Evolutionary conservation across 371 early-diverging fungal species (phyloP), one percentile per base, ranked within the genome.

Genomic region (Mortierella sp.): DNA sequence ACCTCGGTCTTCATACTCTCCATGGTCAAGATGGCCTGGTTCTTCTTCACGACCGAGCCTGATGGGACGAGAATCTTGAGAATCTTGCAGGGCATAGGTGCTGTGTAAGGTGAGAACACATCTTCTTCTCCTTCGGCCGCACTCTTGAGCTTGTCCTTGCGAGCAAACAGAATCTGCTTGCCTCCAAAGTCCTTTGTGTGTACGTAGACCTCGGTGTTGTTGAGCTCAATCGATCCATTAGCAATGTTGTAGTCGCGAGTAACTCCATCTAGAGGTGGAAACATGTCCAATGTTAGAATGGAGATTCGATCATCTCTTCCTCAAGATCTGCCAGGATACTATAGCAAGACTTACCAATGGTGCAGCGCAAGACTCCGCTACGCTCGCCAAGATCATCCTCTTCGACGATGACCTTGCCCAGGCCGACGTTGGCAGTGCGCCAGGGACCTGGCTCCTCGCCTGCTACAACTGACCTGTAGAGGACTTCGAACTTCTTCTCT

Each of bases 1-100:
- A 88, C 84, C 69, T 92, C 91, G 27, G 89, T 92, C 73, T 92
- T 92, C 91, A 92, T 92, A 27, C 87, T 85, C 68, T 92, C 92
- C 59, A 92, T 86, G 0, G 89, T 88, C 59, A 92, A 60, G 22
- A 92, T 77, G 3, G 86, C 79, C 43, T 84, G 85, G 29, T 89
- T 88, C 72, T 86, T 86, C 58, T 85, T 82, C 27, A 91, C 88
- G 2, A 58, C 54, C 0, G 86, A 70, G 1, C 91, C 90, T 5
- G 81, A 67, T 25, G 87, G 81, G 17, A 84, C 78, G 29, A 87
- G 65, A 14, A 92, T 67, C 67, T 85, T 83, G 37, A 91, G 80
- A 37, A 90, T 83, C 43, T 88, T 87, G 72, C 90, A 92, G 8
- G 90, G 92, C 91, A 92, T 92, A 1, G 90, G 87, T 1, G 92